A percentile compares a stretch with the other conserved stretches of the same genome.
Evolutionary conservation across 768 basidiomycete species (phyloP).

Genomic region (Suillus plorans): DNA sequence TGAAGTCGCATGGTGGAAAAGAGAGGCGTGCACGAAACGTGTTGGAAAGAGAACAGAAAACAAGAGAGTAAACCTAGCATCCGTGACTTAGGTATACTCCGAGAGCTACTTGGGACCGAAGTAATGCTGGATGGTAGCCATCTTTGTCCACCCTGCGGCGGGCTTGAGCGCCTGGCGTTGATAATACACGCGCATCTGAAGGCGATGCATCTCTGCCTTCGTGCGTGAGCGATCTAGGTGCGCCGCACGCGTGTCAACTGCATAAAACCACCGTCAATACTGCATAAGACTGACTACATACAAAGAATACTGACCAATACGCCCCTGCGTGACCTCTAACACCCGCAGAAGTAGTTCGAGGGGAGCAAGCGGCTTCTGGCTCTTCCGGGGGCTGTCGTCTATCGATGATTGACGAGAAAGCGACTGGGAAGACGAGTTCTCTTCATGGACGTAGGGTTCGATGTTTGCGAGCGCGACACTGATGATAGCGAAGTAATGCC

Average conservation of each 20-base stretch:
- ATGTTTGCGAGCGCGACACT: constrained; percentile 58
- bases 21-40: not conserved
- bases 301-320: constrained; percentile 51
- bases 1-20: not conserved
- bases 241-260: constrained; percentile 73
- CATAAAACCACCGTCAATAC: not conserved
- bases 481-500: constrained; percentile 56
- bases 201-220: constrained; percentile 65
- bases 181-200: constrained; percentile 63
- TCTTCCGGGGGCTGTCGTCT: constrained; percentile 26
- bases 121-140: constrained; percentile 30
- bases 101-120: constrained; percentile 22
- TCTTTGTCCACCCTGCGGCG: constrained; percentile 15
- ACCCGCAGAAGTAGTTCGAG: constrained; percentile 48
- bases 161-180: constrained; percentile 44
- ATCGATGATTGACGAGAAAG: constrained; percentile 10
- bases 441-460: constrained; percentile 52
- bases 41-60: not conserved
- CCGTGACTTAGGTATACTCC: not conserved
- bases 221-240: constrained; percentile 75
- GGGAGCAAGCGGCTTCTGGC: constrained; percentile 35
- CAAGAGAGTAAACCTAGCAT: not conserved
- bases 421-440: constrained; percentile 28
- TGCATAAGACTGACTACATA: not conserved
- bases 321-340: constrained; percentile 55